A percentile compares a stretch with the other conserved stretches of the same genome.
Conservation (phyloP, 768 basidiomycete genomes). For the Hygrophorus russula region DNA sequence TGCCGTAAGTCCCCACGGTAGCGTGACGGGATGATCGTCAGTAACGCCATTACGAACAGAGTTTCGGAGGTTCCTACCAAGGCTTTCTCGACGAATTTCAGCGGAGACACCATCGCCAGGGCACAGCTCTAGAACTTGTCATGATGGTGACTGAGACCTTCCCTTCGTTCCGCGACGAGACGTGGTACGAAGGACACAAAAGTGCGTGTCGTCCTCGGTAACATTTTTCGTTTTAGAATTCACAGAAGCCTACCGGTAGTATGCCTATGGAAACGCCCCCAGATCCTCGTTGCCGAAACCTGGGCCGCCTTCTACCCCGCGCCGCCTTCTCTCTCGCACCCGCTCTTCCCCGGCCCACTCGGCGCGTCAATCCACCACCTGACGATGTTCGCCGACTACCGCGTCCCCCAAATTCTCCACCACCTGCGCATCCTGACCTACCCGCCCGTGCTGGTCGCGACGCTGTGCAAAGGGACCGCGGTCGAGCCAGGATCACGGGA, state of each 20-base stretch:
- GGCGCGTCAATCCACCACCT: constrained; percentile 58
- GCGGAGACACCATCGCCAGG: constrained; percentile 33
- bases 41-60: constrained; percentile 23
- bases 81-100: constrained; percentile 57
- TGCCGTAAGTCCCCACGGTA: constrained; percentile 31
- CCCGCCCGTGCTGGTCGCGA: constrained; percentile 43
- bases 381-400: constrained; percentile 93
- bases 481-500: constrained; percentile 50
- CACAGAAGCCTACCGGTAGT: constrained; percentile 28
- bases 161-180: constrained; percentile 69
- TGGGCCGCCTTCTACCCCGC: constrained; percentile 87
- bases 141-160: constrained; percentile 59
- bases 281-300: constrained; percentile 83
- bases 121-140: constrained; percentile 66
- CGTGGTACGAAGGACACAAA: constrained; percentile 41
- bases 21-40: neutral
- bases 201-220: constrained; percentile 24
- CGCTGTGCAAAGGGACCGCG: constrained; percentile 31
- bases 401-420: constrained; percentile 85
- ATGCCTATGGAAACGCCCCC: constrained; percentile 81
- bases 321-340: constrained; percentile 36
- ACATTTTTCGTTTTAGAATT: constrained; percentile 1
- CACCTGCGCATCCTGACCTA: constrained; percentile 71
- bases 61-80: constrained; percentile 61
- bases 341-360: constrained; percentile 51